Percentiles rank a stretch among this genome's conserved stretches.
phyloP scores from a whole-genome alignment of 495 filamentous ascomycete species.

The Aspergillus panamensis region DNA sequence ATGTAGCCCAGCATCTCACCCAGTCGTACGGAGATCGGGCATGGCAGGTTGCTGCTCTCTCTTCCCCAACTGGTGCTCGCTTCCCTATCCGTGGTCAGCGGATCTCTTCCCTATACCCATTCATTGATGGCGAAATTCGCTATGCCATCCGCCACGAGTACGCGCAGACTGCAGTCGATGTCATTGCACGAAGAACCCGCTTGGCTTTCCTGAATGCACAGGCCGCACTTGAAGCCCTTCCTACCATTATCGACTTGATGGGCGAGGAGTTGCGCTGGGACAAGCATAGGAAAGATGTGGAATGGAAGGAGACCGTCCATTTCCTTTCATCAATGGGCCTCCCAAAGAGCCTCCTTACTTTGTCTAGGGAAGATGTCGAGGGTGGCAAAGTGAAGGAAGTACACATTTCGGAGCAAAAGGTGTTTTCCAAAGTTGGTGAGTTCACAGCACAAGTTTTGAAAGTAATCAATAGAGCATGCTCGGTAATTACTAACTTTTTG shows the following conservation, averaged over 20 bases:
- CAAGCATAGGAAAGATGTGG: constrained; percentile 64
- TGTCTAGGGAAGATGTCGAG: constrained; percentile 75
- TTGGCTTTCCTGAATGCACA: constrained; percentile 95
- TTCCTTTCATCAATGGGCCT: constrained; percentile 88
- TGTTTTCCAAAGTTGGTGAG: constrained; percentile 73
- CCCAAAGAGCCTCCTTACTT: constrained; percentile 65
- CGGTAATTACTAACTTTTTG: constrained; percentile 26
- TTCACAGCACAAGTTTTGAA: constrained; percentile 8
- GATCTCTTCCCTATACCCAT: constrained; percentile 81
- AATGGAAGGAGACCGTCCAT: constrained; percentile 78
- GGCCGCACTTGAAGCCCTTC: constrained; percentile 87
- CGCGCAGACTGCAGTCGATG: constrained; percentile 89
- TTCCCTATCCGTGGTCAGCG: constrained; percentile 87
- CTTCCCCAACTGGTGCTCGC: constrained; percentile 71
- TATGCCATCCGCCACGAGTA: constrained; percentile 91
- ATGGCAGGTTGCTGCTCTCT: constrained; percentile 89
- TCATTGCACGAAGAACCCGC: constrained; percentile 81
- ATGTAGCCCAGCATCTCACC: constrained; percentile 88
- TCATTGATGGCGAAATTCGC: constrained; percentile 92
- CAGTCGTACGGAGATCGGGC: constrained; percentile 91
- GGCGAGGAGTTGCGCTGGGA: constrained; percentile 83
- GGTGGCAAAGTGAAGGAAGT: constrained; percentile 67
- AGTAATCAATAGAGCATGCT: neutral
- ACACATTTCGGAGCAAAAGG: constrained; percentile 63
- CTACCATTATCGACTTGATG: constrained; percentile 91